Percentiles rank a stretch among this genome's conserved stretches.
Conservation (phyloP, 345 rosid species). For the Camelina hispida region DNA sequence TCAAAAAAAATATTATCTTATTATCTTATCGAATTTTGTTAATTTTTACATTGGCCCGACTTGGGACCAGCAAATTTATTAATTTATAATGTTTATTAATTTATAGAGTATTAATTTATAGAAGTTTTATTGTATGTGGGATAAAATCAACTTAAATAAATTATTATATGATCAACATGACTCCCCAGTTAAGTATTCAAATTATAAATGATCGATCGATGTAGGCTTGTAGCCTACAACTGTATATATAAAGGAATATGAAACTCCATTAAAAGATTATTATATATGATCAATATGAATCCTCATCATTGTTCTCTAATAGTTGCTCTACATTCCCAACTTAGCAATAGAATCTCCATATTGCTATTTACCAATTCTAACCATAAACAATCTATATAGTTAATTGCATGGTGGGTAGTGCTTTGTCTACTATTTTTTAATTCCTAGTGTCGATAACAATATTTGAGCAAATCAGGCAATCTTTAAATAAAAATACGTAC, state of each 20-base stretch:
- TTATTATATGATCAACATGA: constrained; percentile 27
- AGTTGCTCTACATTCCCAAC: constrained; percentile 5
- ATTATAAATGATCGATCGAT: no score
- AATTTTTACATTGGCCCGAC: no score
- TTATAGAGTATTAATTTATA: no score
- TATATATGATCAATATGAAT: constrained; percentile 28
- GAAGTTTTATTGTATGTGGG: no score
- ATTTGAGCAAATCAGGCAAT: constrained; percentile 21
- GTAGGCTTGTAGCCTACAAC: no score
- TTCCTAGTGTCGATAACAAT: no score
- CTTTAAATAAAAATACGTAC: neutral
- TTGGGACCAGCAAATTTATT: no score
- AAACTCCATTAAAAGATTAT: constrained; percentile 15
- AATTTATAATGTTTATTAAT: no score
- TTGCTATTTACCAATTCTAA: constrained; percentile 21
- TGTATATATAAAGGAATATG: no score
- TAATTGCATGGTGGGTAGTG: constrained; percentile 37
- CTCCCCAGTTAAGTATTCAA: neutral
- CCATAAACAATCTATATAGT: constrained; percentile 3
- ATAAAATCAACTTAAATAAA: constrained; percentile 14
- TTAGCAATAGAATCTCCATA: constrained; percentile 32
- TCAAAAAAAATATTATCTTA: no score
- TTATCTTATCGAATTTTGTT: no score
- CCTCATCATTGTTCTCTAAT: constrained; percentile 29
- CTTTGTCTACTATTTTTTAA: constrained; percentile 15